Evolutionary conservation across 805 yeast genomes (phyloP), one percentile per base, ranked within the genome.

Genomic region (Saccharomycopsis olivae): DNA sequence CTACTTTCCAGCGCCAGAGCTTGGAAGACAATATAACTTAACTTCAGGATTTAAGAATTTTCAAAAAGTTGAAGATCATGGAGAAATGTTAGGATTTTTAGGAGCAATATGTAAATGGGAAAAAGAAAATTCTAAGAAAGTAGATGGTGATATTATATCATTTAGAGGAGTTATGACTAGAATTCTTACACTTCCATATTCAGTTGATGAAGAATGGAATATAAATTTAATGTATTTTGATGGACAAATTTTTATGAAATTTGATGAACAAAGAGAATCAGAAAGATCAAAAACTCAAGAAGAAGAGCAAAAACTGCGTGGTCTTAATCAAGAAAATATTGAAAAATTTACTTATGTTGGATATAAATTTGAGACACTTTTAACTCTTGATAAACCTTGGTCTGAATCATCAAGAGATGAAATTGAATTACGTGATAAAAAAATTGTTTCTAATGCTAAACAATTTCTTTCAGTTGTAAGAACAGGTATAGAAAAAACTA

Each of bases 81-180:
- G 68, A 33, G 62, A 73, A 44, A 65, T 88, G 39, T 66, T 68
- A 32, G 74, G 78, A 0, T 59, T 82, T 4, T 57, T 92, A 29
- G 51, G 54, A 21, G 73, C 83, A 1, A 52, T 92, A 5, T 60
- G 65, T 45, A 49, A 60, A 14, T 33, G 35, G 36, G 41, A 35
- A 28, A 57, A 62, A 43, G 47, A 52, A 8, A 53, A 59, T 15
- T 51, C 53, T 14, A 57, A 61, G 4, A 75, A 70, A 45, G 53
- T 72, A 2, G 69, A 70, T 21, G 71, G 73, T 1, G 83, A 86
- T 50, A 69, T 92, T 23, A 64, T 92, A 17, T 77, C 95, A 0
- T 86, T 84, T 71, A 67, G 96, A 50, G 97, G 96, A 1, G 59
- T 85, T 27, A 73, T 89, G 76, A 77, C 87, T 24, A 71, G 73